Evolutionary conservation across 1,284 basidiomycete genomes (phyloP).

Genomic region (Cutaneotrichosporon cyanovorans): DNA sequence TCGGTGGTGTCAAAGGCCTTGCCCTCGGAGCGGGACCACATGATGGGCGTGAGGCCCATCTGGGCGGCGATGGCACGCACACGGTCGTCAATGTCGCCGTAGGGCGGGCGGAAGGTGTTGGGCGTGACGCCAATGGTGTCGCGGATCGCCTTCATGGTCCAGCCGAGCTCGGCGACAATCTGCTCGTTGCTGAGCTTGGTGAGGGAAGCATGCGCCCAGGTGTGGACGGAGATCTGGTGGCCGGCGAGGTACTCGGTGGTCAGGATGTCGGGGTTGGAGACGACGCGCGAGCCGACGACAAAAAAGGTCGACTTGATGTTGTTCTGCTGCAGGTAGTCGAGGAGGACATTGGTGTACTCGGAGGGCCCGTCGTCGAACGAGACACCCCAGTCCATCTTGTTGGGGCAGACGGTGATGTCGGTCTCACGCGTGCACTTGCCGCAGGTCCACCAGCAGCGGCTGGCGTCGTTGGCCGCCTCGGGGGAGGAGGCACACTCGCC

Average conservation of each 20-base stretch:
- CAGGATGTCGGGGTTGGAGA: slow-evolving; percentile 21
- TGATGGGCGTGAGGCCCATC: slow-evolving; percentile 43
- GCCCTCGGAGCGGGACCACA: slow-evolving; percentile 38
- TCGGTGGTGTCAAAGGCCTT: slow-evolving; percentile 69
- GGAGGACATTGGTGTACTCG: slow-evolving; percentile 47
- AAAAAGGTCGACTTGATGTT: slow-evolving; percentile 53
- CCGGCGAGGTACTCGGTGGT: slow-evolving; percentile 29
- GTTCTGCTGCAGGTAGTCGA: slow-evolving; percentile 50
- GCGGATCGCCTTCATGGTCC: slow-evolving; percentile 80
- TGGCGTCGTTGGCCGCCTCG: slow-evolving; percentile 52
- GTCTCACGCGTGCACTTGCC: slow-evolving; percentile 64
- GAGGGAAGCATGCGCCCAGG: slow-evolving; percentile 51
- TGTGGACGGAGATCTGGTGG: slow-evolving; percentile 48
- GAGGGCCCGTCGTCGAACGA: slow-evolving; percentile 52
- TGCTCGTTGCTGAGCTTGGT: slow-evolving; percentile 77
- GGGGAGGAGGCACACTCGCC: slow-evolving; percentile 56
- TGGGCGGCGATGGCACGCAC: slow-evolving; percentile 28
- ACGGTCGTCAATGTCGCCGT: slow-evolving; percentile 41
- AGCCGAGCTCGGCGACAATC: slow-evolving; percentile 88
- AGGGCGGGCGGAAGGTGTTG: slow-evolving; percentile 66
- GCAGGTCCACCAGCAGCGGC: slow-evolving; percentile 81
- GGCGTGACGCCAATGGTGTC: slow-evolving; percentile 71
- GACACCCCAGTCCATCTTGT: slow-evolving; percentile 50
- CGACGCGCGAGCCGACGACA: slow-evolving; percentile 14
- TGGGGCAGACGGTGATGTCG: slow-evolving; percentile 69